Evolutionary conservation across 192 early-diverging fungal species (phyloP), one percentile per base, ranked within the genome.

Genomic region (Gryganskiella cystojenkinii): DNA sequence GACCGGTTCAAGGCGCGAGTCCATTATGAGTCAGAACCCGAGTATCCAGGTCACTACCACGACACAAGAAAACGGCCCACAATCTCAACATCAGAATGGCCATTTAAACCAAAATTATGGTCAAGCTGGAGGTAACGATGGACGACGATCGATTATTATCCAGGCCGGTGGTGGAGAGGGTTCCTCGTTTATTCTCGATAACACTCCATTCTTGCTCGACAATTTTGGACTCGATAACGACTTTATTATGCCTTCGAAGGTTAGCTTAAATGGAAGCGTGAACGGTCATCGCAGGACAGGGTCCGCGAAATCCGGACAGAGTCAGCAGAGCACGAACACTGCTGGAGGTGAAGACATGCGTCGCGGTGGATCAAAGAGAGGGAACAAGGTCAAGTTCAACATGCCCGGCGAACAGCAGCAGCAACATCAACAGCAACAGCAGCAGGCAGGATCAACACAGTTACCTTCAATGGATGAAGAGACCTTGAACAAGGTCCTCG

Each of bases 91-190:
- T n/a, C n/a, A n/a, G n/a, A n/a, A n/a, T n/a, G n/a, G n/a, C n/a
- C n/a, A n/a, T n/a, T n/a, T n/a, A n/a, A 19, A 31, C 53, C 31
- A 20, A 27, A 49, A 37, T 61, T 14, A 13, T 31, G 20, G 20
- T 22, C 47, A 50, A n/a, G 22, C 51, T 4, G 13, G 17, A 24
- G 61, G 56, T 7, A 34, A 45, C 2, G 73, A 68, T 9, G 34
- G 52, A 22, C 54, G 67, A 25, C 27, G 66, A 17, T 64, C 66
- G 8, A 63, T 69, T 27, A 28, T 43, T 24, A 64, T 69, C 19
- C 66, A 68, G 15, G 67, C 64, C 17, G 66, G 73, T 25, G 54
- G 66, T 19, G 74, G 74, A 2, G 74, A 78, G n/a, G 74, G 66
- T 17, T 64, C 66, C 14, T 19, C 46, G 10, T 78, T 69, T 35